Evolutionary conservation across 352 stramenopile genomes (phyloP).

Genomic region (Phytophthora vignae): DNA sequence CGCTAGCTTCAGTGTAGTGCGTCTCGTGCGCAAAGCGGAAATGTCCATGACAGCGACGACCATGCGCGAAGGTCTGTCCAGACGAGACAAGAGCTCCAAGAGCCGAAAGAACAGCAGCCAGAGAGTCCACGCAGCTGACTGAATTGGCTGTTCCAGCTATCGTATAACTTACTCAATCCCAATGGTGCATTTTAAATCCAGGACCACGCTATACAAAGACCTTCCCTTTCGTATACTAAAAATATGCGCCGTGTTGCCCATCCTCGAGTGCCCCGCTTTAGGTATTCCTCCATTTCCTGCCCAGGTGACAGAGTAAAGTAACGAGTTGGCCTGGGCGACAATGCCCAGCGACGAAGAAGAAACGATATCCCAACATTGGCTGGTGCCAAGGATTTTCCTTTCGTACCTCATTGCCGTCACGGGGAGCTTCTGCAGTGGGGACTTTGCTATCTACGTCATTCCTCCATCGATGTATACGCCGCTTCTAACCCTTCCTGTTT

Average conservation of each 20-base stretch:
- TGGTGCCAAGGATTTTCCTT: conserved; percentile 48
- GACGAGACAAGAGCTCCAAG: conserved; percentile 18
- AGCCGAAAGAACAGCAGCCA: conserved; percentile 21
- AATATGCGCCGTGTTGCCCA: neutral
- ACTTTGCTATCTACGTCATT: neutral
- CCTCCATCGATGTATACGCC: neutral
- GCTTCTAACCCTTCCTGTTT: neutral
- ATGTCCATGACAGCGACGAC: conserved; percentile 26
- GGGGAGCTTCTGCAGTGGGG: conserved; percentile 64
- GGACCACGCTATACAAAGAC: no score
- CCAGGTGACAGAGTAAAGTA: neutral
- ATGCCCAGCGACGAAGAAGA: conserved; percentile 18
- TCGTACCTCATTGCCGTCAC: conserved; percentile 66
- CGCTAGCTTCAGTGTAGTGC: conserved; percentile 43
- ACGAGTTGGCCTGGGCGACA: neutral
- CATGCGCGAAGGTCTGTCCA: conserved; percentile 30
- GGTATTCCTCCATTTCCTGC: neutral
- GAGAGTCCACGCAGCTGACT: conserved; percentile 12
- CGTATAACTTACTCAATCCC: neutral
- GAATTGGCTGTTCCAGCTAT: neutral
- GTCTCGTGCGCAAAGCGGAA: conserved; percentile 29
- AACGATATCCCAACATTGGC: conserved; percentile 52
- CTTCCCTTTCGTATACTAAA: neutral
- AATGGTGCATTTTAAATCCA: conserved; percentile 1
- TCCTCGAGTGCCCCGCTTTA: neutral